Base-by-base conservation (phyloP, 2,329 filamentous ascomycete genomes). In the Scortechinia acanthostroma region DNA sequence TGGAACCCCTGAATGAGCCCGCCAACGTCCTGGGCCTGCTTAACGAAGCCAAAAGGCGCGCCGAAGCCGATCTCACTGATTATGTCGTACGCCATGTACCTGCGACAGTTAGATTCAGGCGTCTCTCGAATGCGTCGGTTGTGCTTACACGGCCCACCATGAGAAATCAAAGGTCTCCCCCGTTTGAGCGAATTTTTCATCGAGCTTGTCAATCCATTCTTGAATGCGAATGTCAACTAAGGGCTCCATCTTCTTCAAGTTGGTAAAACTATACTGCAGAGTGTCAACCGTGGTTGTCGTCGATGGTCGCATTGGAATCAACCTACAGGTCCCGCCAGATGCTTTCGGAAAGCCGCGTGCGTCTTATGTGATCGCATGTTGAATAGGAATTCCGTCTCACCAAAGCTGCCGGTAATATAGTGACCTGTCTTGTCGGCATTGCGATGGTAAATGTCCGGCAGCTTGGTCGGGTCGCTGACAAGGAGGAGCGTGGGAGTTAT, bases 211-310 rank as follows among this genome's bases (percentile, higher is more conserved):
- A 5, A 71, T 60, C 76, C 74, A 81, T n/a, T 65, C 57, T 2
- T 55, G 46, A 42, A 80, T 74, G 6, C 69, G 62, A 2, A 54
- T 49, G 47, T 80, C 75, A 2, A 82, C 62, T 22, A 80, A 50
- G 0, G 73, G 70, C 54, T 81, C 77, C 70, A 77, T 80, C 50
- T 69, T 74, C 57, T 73, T 74, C 50, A 80, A 69, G 51, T 76
- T 78, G 40, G 60, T 66, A 52, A 79, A 76, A 45, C 66, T 71
- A 52, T 80, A 80, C 51, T 62, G 45, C 21, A 45, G 22, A 16
- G 22, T 19, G 42, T 37, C 17, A 21, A 22, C 20, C 6, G 15
- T 23, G 13, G 10, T 30, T 30, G 10, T 10, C n/a, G 25, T 30
- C 10, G 10, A 19, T 10, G 6, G 10, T 19, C 35, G 14, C 17